A percentile compares a stretch with the other conserved stretches of the same genome.
Evolutionary conservation across 768 basidiomycete species (phyloP).

Genomic region (Glaciozyma martinii): DNA sequence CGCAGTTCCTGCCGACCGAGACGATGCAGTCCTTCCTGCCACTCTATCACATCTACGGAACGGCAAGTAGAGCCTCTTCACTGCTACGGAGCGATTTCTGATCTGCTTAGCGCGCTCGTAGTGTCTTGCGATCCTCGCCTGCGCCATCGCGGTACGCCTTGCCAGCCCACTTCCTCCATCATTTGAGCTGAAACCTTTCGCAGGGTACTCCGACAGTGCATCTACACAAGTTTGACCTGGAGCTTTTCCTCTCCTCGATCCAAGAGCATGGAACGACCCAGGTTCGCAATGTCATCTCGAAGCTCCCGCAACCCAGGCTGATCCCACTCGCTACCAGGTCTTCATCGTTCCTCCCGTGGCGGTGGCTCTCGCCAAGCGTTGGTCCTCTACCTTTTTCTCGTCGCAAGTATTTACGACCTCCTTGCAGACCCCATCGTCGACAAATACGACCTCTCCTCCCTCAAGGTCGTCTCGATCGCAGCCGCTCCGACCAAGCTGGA

Average conservation of each 20-base stretch:
- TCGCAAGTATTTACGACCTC: too few relatives aligned
- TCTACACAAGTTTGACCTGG: background rate
- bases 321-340: background rate
- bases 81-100: background rate
- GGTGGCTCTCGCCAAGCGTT: background rate
- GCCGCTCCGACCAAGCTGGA: background rate
- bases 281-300: background rate
- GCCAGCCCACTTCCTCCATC: background rate
- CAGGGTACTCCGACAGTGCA: background rate
- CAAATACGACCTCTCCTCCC: constrained; percentile 1
- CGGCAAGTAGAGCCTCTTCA: background rate
- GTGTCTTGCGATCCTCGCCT: background rate
- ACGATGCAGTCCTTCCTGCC: constrained; percentile 1
- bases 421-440: background rate
- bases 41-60: background rate
- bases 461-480: background rate
- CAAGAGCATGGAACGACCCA: background rate
- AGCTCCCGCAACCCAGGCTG: background rate
- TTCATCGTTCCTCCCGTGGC: background rate
- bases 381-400: too few relatives aligned
- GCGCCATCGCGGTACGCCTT: background rate
- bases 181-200: background rate
- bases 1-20: background rate
- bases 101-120: background rate
- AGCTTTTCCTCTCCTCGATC: background rate